Conservation (phyloP, 1,284 basidiomycete genomes). For the Vanrija pseudolonga region DNA sequence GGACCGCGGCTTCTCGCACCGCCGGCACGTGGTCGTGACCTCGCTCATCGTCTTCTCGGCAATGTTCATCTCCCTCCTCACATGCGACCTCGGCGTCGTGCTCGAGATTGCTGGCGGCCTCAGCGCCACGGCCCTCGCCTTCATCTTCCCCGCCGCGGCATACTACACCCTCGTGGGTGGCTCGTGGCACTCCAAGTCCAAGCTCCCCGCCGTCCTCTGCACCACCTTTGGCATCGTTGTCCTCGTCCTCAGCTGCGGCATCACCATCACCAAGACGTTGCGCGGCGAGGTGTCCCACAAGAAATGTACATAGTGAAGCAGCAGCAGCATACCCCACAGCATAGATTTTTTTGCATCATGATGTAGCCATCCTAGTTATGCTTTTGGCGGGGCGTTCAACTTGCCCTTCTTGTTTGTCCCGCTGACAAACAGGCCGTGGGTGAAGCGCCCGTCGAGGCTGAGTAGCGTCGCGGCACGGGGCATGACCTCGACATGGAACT, state of each 20-base stretch:
- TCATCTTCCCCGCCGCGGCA: conserved; percentile 86
- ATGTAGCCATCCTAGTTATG: not conserved
- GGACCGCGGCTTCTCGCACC: conserved; percentile 69
- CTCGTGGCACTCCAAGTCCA: conserved; percentile 64
- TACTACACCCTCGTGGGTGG: conserved; percentile 67
- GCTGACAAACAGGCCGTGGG: conserved; percentile 33
- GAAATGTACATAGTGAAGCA: conserved; percentile 21
- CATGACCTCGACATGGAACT: conserved; percentile 80
- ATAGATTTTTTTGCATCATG: not conserved
- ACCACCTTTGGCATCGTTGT: conserved; percentile 71
- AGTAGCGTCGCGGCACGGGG: conserved; percentile 65
- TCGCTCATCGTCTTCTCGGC: conserved; percentile 75
- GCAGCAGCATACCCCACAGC: too few relatives aligned
- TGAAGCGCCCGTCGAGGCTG: conserved; percentile 63
- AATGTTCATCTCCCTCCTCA: conserved; percentile 81
- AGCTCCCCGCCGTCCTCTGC: conserved; percentile 71
- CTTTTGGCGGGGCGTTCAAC: conserved; percentile 3
- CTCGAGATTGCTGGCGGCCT: conserved; percentile 95
- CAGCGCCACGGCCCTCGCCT: conserved; percentile 89
- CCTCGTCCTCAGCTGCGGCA: conserved; percentile 69
- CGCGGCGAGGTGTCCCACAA: conserved; percentile 58
- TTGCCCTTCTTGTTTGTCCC: conserved; percentile 21
- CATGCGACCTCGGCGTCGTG: conserved; percentile 95
- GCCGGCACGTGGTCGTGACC: conserved; percentile 88
- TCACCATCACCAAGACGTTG: conserved; percentile 73